Evolutionary conservation across 2,329 filamentous ascomycete genomes (phyloP).

Genomic region (Aspergillus sp.): DNA sequence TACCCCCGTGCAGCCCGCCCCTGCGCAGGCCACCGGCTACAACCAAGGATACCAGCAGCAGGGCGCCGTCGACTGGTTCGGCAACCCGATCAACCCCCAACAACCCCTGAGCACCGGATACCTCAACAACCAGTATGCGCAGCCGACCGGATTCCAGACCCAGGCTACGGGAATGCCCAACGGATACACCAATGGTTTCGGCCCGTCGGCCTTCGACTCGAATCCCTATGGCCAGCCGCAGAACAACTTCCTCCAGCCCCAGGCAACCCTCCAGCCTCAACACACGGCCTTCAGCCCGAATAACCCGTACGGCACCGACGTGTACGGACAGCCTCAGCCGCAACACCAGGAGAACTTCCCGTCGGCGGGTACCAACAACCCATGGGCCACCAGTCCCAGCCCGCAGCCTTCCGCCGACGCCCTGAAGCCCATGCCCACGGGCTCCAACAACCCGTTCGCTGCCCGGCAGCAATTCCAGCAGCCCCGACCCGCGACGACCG

Average conservation of each 20-base stretch:
- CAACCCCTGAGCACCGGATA: slow-evolving; percentile 67
- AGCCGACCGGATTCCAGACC: slow-evolving; percentile 69
- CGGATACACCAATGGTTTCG: slow-evolving; percentile 68
- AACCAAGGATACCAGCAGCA: slow-evolving; percentile 99
- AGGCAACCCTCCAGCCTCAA: slow-evolving; percentile 56
- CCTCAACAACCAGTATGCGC: slow-evolving; percentile 67
- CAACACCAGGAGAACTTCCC: slow-evolving; percentile 60
- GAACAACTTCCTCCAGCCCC: slow-evolving; percentile 49
- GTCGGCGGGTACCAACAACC: slow-evolving; percentile 87
- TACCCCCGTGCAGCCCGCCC: slow-evolving; percentile 59
- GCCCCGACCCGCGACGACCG: slow-evolving; percentile 50
- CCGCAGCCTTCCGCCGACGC: slow-evolving; percentile 57
- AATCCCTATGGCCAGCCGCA: slow-evolving; percentile 42
- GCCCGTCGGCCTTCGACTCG: slow-evolving; percentile 65
- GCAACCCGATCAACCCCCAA: slow-evolving; percentile 85
- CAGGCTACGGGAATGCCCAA: slow-evolving; percentile 67
- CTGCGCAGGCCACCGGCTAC: slow-evolving; percentile 80
- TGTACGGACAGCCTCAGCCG: slow-evolving; percentile 51
- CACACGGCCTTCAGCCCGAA: slow-evolving; percentile 58
- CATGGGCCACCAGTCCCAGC: slow-evolving; percentile 68
- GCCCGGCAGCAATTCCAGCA: slow-evolving; percentile 57
- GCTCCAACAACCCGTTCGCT: slow-evolving; percentile 97
- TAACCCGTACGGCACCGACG: slow-evolving; percentile 55
- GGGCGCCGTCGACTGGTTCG: slow-evolving; percentile 93
- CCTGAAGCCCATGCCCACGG: slow-evolving; percentile 80